Evolutionary conservation across 148 eudicot genomes (phyloP), one percentile per base, ranked within the genome.

Genomic region (Polygonum maritimum): DNA sequence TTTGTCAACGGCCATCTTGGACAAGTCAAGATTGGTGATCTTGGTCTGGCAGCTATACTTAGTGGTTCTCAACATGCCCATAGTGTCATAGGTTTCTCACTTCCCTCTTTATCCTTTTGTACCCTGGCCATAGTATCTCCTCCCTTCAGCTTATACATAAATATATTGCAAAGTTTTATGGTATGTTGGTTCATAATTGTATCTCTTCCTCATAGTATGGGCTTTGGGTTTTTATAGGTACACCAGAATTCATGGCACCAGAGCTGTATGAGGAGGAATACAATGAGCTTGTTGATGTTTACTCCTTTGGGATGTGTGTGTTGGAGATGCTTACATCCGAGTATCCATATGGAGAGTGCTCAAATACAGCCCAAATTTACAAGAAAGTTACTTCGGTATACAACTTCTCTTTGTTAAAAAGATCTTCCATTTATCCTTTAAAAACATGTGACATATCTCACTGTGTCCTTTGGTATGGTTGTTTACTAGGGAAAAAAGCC

Each of bases 181-280:
- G 13, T 48, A 48, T 12, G 67, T 35, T 11, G 67, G 8, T 9
- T 60, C 67, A 60, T 58, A 5, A 58, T 7, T 58, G 67, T 13
- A 31, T 13, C 70, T 13, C 70, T 33, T 63, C 8, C n/a, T 63
- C 15, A 67, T 1, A 22, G 31, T 26, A 26, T 2, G 22, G 65
- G 65, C 12, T 58, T 58, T 16, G 97, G 94, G 22, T 80, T 93
- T 67, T 41, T 51, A 26, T 86, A 92, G 97, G 98, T 41, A 93
- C 98, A 19, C 98, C 98, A 9, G 98, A 92, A 81, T 92, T 92
- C 78, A 92, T 93, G 98, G 98, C 98, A 69, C 98, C 96, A 22
- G 98, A 93, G 75, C 40, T 93, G 36, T 93, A 93, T 40, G 93
- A 89, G 49, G 98, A 93, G 78, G 86, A 93, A 18, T 93, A 93